Conservation (phyloP, 495 filamentous ascomycete species). For the Entonaema liquescens region DNA sequence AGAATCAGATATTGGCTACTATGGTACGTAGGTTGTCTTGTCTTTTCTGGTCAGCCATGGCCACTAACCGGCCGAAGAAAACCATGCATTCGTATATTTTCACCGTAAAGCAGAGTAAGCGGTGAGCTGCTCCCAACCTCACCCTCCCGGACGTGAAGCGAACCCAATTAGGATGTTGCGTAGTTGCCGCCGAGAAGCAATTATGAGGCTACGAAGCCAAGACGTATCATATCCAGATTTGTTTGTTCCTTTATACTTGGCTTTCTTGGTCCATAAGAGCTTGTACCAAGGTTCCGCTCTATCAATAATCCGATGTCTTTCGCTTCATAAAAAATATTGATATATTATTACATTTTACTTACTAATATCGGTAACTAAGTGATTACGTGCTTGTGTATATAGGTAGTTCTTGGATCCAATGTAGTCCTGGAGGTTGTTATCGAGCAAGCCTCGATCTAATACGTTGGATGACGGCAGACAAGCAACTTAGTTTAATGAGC, state of each 20-base stretch:
- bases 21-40: not conserved
- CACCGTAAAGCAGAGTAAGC: not conserved
- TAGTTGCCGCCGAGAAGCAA: not conserved
- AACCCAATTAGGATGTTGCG: not conserved
- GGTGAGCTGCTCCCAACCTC: conserved; percentile 4
- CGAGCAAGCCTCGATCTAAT: not conserved
- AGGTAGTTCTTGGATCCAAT: not conserved
- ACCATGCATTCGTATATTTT: not conserved
- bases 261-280: conserved; percentile 3
- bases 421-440: too few species aligned
- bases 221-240: conserved; percentile 11
- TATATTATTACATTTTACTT: not conserved
- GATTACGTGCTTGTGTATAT: not conserved
- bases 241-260: conserved; percentile 9
- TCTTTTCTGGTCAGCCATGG: not conserved
- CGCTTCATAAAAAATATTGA: not conserved
- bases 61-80: not conserved
- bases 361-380: not conserved
- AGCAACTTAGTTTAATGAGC: conserved; percentile 27
- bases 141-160: not conserved
- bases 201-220: conserved; percentile 20
- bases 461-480: conserved; percentile 24
- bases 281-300: not conserved
- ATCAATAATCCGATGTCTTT: not conserved
- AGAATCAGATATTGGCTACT: not conserved